Conservation (phyloP, 768 basidiomycete genomes). For the Gloeophyllum trabeum region DNA sequence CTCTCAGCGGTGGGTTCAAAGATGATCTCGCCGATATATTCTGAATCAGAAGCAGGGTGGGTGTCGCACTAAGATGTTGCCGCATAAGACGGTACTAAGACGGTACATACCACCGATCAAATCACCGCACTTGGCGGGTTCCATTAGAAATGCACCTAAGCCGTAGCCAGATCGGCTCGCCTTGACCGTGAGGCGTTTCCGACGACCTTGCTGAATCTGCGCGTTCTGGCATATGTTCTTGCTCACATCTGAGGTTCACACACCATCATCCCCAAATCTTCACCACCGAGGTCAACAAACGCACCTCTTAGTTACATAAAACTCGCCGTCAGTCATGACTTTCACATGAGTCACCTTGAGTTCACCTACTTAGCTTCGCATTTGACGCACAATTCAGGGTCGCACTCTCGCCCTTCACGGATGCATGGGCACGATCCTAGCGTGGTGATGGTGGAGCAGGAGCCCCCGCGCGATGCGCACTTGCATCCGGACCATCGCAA, state of each 20-base stretch:
- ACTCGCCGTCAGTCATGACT: background rate
- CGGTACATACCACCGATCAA: constrained; percentile 24
- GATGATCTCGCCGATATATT: constrained; percentile 58
- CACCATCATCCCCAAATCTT: constrained; percentile 16
- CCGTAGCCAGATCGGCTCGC: constrained; percentile 2
- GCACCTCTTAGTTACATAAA: background rate
- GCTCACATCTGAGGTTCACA: too few relatives aligned
- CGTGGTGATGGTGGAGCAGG: constrained; percentile 23
- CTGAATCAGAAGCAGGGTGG: constrained; percentile 11
- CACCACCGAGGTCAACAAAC: constrained; percentile 12
- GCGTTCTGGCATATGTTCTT: constrained; percentile 36
- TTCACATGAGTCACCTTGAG: background rate
- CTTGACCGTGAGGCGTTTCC: constrained; percentile 24
- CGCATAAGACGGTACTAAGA: constrained; percentile 45
- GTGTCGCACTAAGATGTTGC: constrained; percentile 8
- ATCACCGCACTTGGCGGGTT: background rate
- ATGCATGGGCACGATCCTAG: constrained; percentile 42
- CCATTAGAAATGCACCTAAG: constrained; percentile 1
- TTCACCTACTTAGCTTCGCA: constrained; percentile 37
- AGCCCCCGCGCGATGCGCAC: constrained; percentile 47
- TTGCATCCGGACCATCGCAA: constrained; percentile 25
- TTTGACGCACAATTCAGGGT: constrained; percentile 47
- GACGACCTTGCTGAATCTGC: constrained; percentile 30
- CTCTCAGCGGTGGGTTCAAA: constrained; percentile 34
- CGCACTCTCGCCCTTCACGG: constrained; percentile 45